phyloP scores from a whole-genome alignment of 73 alveolate species.

The Tetrahymena malaccensis region DNA sequence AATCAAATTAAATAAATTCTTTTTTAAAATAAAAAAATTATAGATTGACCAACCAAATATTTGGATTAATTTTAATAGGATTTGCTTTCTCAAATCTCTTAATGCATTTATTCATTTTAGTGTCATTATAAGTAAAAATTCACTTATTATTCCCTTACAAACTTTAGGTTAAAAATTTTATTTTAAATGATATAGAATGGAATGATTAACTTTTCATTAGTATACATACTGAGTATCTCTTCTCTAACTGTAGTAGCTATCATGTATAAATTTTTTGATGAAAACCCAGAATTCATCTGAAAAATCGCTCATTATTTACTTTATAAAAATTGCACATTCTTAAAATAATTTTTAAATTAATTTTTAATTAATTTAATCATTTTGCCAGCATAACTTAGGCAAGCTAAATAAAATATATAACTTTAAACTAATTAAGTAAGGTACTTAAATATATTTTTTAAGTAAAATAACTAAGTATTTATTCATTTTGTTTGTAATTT shows the following conservation, averaged over 20 bases:
- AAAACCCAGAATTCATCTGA: not conserved
- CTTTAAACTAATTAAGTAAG: not conserved
- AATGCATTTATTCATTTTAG: not conserved
- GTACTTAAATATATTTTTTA: not conserved
- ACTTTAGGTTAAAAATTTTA: not conserved
- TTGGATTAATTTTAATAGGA: not conserved
- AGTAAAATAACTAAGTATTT: too few relatives aligned
- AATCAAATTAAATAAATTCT: not conserved
- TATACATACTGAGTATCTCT: not conserved
- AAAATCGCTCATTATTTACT: not conserved
- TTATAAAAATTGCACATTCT: not conserved
- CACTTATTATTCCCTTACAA: not conserved
- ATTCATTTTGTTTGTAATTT: not conserved
- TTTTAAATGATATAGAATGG: not conserved
- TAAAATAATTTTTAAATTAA: not conserved
- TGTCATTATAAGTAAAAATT: not conserved
- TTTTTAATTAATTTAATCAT: not conserved
- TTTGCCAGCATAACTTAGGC: not conserved
- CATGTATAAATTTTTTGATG: not conserved
- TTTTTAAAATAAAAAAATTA: not conserved
- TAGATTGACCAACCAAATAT: not conserved
- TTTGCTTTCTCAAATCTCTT: not conserved
- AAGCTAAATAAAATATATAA: not conserved
- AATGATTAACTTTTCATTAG: not conserved
- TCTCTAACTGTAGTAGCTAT: not conserved